Percentiles rank a stretch among this genome's conserved stretches.
These are phyloP conservation scores for Ulota crispa DNA, from an alignment of 225 moss, liverwort and hornwort species.

Conservation along the genomic window DNA sequence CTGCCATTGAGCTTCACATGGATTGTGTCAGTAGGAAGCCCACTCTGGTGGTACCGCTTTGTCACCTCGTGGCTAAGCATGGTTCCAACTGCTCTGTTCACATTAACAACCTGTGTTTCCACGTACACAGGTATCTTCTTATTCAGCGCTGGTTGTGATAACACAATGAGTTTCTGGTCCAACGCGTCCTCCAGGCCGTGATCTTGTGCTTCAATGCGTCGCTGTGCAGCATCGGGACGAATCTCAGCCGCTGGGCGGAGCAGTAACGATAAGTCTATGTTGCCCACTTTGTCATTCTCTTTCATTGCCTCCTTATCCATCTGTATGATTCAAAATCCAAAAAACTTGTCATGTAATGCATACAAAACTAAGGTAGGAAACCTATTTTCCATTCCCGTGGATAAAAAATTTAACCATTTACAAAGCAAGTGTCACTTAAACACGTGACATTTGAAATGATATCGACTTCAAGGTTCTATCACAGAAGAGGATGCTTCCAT, in stretches of 20 bases:
- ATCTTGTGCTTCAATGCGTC: slow-evolving; percentile 72
- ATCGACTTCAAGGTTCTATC: not conserved
- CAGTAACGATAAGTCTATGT: slow-evolving; percentile 73
- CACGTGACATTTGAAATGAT: not conserved
- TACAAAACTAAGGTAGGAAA: not conserved
- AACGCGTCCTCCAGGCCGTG: slow-evolving; percentile 61
- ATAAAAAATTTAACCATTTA: not conserved
- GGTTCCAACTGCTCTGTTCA: slow-evolving; percentile 76
- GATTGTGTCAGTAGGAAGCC: slow-evolving; percentile 57
- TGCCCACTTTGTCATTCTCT: slow-evolving; percentile 62
- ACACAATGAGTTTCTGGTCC: slow-evolving; percentile 68
- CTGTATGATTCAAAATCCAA: slow-evolving; percentile 29
- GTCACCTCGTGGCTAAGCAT: slow-evolving; percentile 90
- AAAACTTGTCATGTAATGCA: not conserved
- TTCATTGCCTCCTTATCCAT: slow-evolving; percentile 52
- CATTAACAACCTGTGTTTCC: slow-evolving; percentile 65
- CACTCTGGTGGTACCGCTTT: slow-evolving; percentile 48
- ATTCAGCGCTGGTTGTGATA: slow-evolving; percentile 64
- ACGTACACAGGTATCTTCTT: slow-evolving; percentile 68
- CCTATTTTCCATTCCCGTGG: not conserved
- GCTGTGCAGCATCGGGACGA: slow-evolving; percentile 56
- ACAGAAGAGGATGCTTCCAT: not conserved
- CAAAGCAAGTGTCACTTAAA: not conserved
- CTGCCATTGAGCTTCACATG: slow-evolving; percentile 74
- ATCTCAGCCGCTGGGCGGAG: slow-evolving; percentile 74